phyloP scores from a whole-genome alignment of 2,329 filamentous ascomycete species.

The Huntiella bhutanensis region DNA sequence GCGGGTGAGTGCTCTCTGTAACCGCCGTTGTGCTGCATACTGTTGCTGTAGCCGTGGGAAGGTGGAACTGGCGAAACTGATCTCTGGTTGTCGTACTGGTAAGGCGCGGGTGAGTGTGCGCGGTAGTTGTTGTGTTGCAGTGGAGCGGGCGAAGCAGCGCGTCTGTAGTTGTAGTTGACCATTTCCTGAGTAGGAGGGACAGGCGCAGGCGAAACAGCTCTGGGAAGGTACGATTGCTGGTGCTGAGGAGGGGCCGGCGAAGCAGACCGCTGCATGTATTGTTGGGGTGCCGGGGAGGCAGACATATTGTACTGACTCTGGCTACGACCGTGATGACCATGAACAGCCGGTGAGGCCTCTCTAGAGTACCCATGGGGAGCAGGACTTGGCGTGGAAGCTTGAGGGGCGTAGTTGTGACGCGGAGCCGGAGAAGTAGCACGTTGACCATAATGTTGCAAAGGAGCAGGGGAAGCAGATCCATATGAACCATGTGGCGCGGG shows the following conservation, averaged over 20 bases:
- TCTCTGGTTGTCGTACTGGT: slow-evolving; percentile 14
- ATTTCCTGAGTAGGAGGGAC: slow-evolving; percentile 14
- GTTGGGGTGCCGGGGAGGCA: slow-evolving; percentile 18
- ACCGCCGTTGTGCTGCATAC: slow-evolving; percentile 7
- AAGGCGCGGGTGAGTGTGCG: slow-evolving; percentile 16
- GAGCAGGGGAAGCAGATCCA: slow-evolving; percentile 10
- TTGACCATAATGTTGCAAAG: slow-evolving; percentile 1
- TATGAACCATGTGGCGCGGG: slow-evolving; percentile 8
- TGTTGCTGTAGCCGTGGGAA: slow-evolving; percentile 14
- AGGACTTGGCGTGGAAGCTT: slow-evolving; percentile 14
- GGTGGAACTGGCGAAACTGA: slow-evolving; percentile 22
- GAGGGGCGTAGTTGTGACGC: slow-evolving; percentile 1
- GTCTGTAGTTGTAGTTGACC: slow-evolving; percentile 14
- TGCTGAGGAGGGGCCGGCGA: slow-evolving; percentile 18
- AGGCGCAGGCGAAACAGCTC: slow-evolving; percentile 21
- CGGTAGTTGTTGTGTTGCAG: slow-evolving; percentile 4
- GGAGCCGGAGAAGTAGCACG: slow-evolving; percentile 7
- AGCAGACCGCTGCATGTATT: slow-evolving; percentile 14
- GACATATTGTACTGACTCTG: slow-evolving; percentile 12
- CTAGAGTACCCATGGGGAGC: slow-evolving; percentile 7
- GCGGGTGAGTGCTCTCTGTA: slow-evolving; percentile 13
- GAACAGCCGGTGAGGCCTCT: slow-evolving; percentile 18
- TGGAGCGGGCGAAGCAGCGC: slow-evolving; percentile 12
- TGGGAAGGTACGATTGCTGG: slow-evolving; percentile 16
- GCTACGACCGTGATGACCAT: slow-evolving; percentile 13